Conservation (phyloP, 768 basidiomycete species). For the Serendipita sp. region DNA sequence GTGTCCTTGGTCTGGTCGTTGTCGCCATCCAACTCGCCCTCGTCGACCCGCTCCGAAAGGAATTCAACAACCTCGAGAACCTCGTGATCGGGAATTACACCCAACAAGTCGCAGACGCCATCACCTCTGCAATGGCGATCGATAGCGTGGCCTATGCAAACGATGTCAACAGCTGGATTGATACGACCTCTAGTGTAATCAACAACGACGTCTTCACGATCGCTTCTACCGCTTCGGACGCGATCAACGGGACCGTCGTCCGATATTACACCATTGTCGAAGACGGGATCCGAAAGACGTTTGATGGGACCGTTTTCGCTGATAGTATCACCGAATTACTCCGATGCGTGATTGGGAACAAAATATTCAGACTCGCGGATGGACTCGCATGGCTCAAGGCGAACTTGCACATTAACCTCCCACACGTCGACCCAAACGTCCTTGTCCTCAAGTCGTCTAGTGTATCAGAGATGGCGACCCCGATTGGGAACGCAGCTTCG, state of each 20-base stretch:
- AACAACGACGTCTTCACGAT: not conserved
- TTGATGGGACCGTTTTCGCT: not conserved
- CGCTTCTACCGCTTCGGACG: not conserved
- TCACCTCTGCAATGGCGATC: not conserved
- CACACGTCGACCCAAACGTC: not conserved
- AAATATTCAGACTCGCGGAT: not conserved
- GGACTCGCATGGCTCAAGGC: not conserved
- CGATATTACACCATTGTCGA: not conserved
- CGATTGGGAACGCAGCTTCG: not conserved
- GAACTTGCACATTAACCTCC: not conserved
- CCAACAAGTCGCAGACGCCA: not conserved
- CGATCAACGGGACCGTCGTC: not conserved
- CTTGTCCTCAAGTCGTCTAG: not conserved
- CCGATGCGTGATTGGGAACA: not conserved
- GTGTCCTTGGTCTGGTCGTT: constrained; percentile 74
- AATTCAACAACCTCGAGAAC: constrained; percentile 2
- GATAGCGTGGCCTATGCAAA: not conserved
- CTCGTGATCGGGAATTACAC: not conserved
- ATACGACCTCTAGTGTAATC: not conserved
- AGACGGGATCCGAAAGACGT: not conserved
- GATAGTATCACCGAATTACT: not conserved
- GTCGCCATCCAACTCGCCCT: constrained; percentile 78
- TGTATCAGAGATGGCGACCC: not conserved
- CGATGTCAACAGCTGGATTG: not conserved
- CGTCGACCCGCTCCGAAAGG: constrained; percentile 46